phyloP scores from a whole-genome alignment of 129 eudicot genomes.

The Rutidosis leptorrhynchoides region DNA sequence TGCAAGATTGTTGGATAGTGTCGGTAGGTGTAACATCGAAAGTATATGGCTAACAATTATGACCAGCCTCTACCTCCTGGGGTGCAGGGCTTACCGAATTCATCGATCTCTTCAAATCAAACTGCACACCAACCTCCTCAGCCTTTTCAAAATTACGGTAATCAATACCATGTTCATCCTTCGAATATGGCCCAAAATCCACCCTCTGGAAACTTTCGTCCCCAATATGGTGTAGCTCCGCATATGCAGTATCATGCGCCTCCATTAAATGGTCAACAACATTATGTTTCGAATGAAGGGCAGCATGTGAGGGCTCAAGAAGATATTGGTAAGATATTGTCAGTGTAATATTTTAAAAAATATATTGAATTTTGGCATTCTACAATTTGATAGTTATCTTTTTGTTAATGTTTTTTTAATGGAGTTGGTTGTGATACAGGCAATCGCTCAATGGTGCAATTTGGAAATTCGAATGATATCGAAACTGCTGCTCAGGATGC shows the following conservation, averaged over 20 bases:
- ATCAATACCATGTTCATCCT: conserved; percentile 18
- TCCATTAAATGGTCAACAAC: conserved; percentile 21
- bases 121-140: conserved; percentile 37
- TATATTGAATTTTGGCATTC: conserved; percentile 4
- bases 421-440: not conserved
- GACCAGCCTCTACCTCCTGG: conserved; percentile 79
- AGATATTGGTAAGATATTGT: conserved; percentile 33
- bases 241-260: conserved; percentile 29
- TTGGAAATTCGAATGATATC: conserved; percentile 44
- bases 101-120: conserved; percentile 34
- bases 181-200: conserved; percentile 29
- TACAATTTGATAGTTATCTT: not conserved
- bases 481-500: conserved; percentile 82
- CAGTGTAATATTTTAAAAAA: not conserved
- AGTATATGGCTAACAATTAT: conserved; percentile 50
- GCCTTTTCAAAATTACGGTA: conserved; percentile 33
- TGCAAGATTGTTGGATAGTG: not conserved
- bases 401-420: conserved; percentile 2
- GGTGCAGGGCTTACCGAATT: conserved; percentile 41
- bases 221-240: conserved; percentile 35
- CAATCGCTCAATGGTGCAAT: conserved; percentile 16
- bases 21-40: not conserved
- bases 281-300: conserved; percentile 19
- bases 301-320: conserved; percentile 22
- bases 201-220: conserved; percentile 39